These are phyloP conservation scores for Tolypocladium ovalisporum DNA, from an alignment of 2,329 filamentous ascomycete species.

Conservation along the genomic window DNA sequence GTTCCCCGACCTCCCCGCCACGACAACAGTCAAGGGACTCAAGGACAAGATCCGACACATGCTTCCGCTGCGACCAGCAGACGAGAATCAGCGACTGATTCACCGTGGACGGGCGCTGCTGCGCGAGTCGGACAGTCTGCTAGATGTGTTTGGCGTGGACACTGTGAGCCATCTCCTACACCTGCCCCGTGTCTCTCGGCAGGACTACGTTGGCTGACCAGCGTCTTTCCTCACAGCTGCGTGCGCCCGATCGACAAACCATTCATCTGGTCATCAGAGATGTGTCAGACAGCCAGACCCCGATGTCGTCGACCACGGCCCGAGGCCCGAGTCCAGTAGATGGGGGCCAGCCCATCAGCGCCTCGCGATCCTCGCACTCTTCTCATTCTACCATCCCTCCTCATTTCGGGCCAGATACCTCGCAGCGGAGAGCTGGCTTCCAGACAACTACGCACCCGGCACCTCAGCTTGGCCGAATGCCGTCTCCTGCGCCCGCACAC, in stretches of 20 bases:
- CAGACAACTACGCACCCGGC: constrained; percentile 14
- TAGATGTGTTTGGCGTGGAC: constrained; percentile 45
- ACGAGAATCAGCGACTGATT: constrained; percentile 49
- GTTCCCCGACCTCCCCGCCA: constrained; percentile 35
- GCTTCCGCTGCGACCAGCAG: constrained; percentile 36
- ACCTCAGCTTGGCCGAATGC: constrained; percentile 15
- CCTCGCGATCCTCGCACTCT: constrained; percentile 8
- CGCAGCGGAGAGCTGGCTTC: constrained; percentile 18
- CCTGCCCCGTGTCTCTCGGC: not conserved
- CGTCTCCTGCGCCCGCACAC: constrained; percentile 15
- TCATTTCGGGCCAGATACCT: constrained; percentile 15
- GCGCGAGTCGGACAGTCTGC: constrained; percentile 43
- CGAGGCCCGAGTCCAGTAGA: constrained; percentile 16
- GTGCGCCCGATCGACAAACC: constrained; percentile 34
- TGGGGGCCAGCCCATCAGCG: constrained; percentile 10
- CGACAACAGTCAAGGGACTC: constrained; percentile 44
- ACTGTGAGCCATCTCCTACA: constrained; percentile 25
- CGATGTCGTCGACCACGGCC: constrained; percentile 12
- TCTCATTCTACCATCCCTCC: constrained; percentile 5
- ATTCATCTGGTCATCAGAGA: constrained; percentile 43
- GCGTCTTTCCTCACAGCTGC: constrained; percentile 22
- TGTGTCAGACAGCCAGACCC: constrained; percentile 15
- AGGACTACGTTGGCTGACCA: constrained; percentile 5
- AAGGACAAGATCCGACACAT: constrained; percentile 46
- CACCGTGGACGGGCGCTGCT: constrained; percentile 46